A percentile compares a stretch with the other conserved stretches of the same genome.
These are phyloP conservation scores for Globisporangium perplexum DNA, from an alignment of 352 stramenopile species.

Conservation along the genomic window DNA sequence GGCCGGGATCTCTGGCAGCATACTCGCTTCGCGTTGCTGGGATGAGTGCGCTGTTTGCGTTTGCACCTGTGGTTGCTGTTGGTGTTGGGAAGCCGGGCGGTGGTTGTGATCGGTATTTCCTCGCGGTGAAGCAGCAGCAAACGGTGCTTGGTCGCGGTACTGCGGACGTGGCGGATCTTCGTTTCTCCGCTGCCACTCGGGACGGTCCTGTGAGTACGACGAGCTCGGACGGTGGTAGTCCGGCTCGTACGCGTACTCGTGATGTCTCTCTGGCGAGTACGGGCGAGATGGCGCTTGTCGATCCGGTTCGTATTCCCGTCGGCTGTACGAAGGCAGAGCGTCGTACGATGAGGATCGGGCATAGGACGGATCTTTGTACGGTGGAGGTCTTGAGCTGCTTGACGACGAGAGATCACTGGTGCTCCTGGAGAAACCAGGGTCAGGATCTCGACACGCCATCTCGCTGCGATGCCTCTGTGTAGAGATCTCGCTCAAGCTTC, in stretches of 20 bases:
- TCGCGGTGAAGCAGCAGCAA: background rate
- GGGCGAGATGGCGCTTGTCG: background rate
- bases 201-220: slow-evolving; percentile 1
- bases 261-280: slow-evolving; percentile 11
- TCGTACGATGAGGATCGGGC: slow-evolving; percentile 6
- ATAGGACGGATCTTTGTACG: slow-evolving; percentile 11
- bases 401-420: slow-evolving; percentile 8
- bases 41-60: background rate
- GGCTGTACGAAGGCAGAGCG: slow-evolving; percentile 2
- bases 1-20: slow-evolving; percentile 19
- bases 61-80: background rate
- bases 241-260: slow-evolving; percentile 15
- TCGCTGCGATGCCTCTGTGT: slow-evolving; percentile 1
- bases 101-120: background rate
- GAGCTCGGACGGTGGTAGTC: slow-evolving; percentile 14
- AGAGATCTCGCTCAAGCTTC: slow-evolving; percentile 11
- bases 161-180: slow-evolving; percentile 2
- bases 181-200: background rate
- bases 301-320: slow-evolving; percentile 11
- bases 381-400: slow-evolving; percentile 8
- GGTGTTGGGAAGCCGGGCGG: background rate
- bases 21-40: background rate
- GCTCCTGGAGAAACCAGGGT: background rate
- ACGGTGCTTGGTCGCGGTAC: background rate
- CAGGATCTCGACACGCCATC: background rate